These are phyloP conservation scores for Calycina herbarum DNA, from an alignment of 2,329 filamentous ascomycete species.

Conservation along the genomic window DNA sequence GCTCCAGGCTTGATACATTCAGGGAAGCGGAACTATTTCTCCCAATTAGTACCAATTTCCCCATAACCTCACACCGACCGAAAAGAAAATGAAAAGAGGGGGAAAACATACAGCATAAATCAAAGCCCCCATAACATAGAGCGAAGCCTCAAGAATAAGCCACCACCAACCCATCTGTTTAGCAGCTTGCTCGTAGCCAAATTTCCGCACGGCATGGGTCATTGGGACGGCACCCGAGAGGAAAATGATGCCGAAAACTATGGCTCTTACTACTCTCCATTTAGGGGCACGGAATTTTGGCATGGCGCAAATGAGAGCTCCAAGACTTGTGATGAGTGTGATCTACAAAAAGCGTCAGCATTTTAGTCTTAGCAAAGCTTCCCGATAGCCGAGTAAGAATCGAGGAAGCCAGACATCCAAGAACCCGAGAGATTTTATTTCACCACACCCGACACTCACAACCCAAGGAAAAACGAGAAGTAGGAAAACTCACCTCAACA, in stretches of 20 bases:
- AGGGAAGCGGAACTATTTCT: slow-evolving; percentile 44
- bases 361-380: not conserved
- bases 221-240: slow-evolving; percentile 18
- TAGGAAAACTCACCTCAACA: slow-evolving; percentile 19
- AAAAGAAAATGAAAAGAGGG: not conserved
- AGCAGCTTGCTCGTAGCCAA: slow-evolving; percentile 15
- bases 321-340: slow-evolving; percentile 15
- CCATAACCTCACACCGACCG: not conserved
- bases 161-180: slow-evolving; percentile 17
- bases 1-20: slow-evolving; percentile 44
- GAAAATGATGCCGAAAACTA: slow-evolving; percentile 17
- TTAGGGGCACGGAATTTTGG: slow-evolving; percentile 16
- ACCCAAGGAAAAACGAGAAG: too few species aligned
- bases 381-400: too few species aligned
- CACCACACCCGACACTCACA: not conserved
- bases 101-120: slow-evolving; percentile 42
- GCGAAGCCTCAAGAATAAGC: slow-evolving; percentile 17
- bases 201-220: slow-evolving; percentile 14
- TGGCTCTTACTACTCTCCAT: slow-evolving; percentile 13
- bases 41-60: not conserved
- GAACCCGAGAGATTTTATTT: not conserved
- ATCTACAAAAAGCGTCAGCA: slow-evolving; percentile 17
- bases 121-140: slow-evolving; percentile 36
- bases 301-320: slow-evolving; percentile 14
- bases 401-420: not conserved